These are phyloP conservation scores for Suhomyces yuchorum DNA, from an alignment of 1,139 yeast species.

Conservation along the genomic window DNA sequence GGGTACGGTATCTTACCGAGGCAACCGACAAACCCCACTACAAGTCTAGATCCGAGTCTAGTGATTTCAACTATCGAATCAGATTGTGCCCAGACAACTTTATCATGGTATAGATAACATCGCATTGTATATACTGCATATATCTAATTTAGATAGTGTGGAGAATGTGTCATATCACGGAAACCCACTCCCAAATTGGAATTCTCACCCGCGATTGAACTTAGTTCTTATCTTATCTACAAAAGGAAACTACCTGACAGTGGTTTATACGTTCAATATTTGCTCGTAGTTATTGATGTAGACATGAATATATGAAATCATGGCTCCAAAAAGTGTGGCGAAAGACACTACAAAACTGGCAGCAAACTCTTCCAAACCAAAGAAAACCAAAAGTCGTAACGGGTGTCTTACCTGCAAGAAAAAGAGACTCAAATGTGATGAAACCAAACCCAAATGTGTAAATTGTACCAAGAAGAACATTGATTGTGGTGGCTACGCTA, in stretches of 20 bases:
- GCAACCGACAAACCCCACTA: conserved; percentile 16
- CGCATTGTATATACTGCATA: conserved; percentile 5
- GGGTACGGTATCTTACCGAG: conserved; percentile 48
- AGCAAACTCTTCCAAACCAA: conserved; percentile 11
- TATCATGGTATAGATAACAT: conserved; percentile 3
- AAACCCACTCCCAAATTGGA: conserved; percentile 5
- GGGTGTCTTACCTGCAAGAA: conserved; percentile 62
- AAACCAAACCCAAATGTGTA: conserved; percentile 52
- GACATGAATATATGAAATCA: neutral
- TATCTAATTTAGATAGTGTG: neutral
- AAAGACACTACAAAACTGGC: conserved; percentile 1
- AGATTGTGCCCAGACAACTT: conserved; percentile 26
- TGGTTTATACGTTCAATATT: conserved; percentile 6
- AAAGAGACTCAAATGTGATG: conserved; percentile 60
- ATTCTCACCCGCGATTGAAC: conserved; percentile 5
- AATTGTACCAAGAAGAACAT: conserved; percentile 48
- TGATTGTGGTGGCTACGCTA: conserved; percentile 64
- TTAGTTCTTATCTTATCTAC: conserved; percentile 12
- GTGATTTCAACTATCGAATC: conserved; percentile 31
- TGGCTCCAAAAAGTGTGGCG: neutral
- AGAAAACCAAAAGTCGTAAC: conserved; percentile 36
- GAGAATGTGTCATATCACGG: neutral
- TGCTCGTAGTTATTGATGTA: conserved; percentile 4
- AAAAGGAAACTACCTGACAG: conserved; percentile 4
- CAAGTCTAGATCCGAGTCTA: conserved; percentile 1